phyloP scores from a whole-genome alignment of 2,329 filamentous ascomycete species.

The Hawksworthiomyces lignivorus region DNA sequence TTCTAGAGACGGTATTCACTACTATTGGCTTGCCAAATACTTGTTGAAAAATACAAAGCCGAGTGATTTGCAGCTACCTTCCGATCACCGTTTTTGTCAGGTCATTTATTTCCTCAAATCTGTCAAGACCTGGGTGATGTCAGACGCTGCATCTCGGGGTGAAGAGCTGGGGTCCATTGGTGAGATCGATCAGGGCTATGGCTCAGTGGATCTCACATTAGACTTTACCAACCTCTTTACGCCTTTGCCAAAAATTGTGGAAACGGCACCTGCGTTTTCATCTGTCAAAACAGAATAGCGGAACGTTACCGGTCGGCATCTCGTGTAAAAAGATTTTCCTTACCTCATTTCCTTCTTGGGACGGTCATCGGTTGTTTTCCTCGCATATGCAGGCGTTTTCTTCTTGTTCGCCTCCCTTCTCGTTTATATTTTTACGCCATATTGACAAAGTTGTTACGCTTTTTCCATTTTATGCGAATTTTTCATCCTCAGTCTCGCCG shows the following conservation, averaged over 20 bases:
- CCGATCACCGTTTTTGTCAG: conserved; percentile 53
- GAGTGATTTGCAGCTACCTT: conserved; percentile 44
- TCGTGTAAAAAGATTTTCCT: conserved; percentile 20
- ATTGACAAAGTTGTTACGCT: conserved; percentile 4
- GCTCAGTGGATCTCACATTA: conserved; percentile 54
- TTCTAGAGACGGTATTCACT: conserved; percentile 63
- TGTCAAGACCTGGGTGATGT: conserved; percentile 51
- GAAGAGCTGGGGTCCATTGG: conserved; percentile 62
- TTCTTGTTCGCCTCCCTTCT: conserved; percentile 19
- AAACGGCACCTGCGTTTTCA: conserved; percentile 31
- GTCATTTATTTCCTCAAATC: conserved; percentile 54
- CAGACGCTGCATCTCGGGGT: conserved; percentile 56
- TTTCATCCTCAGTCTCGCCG: no score
- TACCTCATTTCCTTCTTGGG: conserved; percentile 14
- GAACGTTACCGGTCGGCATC: conserved; percentile 26
- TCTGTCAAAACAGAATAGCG: conserved; percentile 34
- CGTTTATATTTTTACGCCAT: conserved; percentile 6
- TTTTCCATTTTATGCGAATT: conserved; percentile 22
- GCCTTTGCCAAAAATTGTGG: conserved; percentile 43
- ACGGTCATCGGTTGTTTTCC: conserved; percentile 12
- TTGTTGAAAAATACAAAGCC: conserved; percentile 52
- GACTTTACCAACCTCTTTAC: conserved; percentile 67
- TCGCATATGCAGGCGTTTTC: conserved; percentile 20
- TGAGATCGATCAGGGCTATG: conserved; percentile 61
- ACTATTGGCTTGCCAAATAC: conserved; percentile 63